These are phyloP conservation scores for Alternaria infectoria DNA, from an alignment of 2,329 filamentous ascomycete species.

Conservation along the genomic window DNA sequence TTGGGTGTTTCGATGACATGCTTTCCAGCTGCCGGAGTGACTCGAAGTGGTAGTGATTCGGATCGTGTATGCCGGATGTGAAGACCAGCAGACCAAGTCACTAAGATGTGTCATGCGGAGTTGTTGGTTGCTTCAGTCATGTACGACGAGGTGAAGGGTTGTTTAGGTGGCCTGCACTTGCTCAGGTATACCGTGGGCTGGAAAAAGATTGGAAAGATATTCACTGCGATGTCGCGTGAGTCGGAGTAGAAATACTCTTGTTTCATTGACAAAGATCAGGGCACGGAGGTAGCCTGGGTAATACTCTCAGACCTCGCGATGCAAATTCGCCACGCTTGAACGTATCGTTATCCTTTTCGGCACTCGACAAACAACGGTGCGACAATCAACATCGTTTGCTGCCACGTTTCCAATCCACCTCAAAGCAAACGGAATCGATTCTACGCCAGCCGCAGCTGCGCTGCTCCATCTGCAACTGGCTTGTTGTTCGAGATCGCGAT, in stretches of 20 bases:
- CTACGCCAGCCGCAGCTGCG: background rate
- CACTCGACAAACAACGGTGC: background rate
- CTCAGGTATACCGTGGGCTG: background rate
- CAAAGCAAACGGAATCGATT: background rate
- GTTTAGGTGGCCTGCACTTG: background rate
- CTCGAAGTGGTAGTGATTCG: background rate
- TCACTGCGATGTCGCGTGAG: background rate
- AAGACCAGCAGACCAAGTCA: background rate
- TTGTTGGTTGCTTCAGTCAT: background rate
- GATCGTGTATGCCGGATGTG: background rate
- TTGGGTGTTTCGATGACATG: background rate
- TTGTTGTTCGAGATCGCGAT: background rate
- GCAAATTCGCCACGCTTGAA: background rate
- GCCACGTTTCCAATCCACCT: background rate
- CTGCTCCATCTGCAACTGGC: background rate
- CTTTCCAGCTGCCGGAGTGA: background rate
- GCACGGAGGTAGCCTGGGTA: background rate
- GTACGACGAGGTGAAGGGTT: background rate
- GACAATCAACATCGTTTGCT: background rate
- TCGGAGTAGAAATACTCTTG: background rate
- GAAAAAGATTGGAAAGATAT: background rate
- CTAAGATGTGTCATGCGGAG: background rate
- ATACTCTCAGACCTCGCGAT: background rate
- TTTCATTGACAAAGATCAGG: background rate
- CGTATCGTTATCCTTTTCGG: background rate